Evolutionary conservation across 148 eudicot genomes (phyloP).

Genomic region (Bassia scoparia): DNA sequence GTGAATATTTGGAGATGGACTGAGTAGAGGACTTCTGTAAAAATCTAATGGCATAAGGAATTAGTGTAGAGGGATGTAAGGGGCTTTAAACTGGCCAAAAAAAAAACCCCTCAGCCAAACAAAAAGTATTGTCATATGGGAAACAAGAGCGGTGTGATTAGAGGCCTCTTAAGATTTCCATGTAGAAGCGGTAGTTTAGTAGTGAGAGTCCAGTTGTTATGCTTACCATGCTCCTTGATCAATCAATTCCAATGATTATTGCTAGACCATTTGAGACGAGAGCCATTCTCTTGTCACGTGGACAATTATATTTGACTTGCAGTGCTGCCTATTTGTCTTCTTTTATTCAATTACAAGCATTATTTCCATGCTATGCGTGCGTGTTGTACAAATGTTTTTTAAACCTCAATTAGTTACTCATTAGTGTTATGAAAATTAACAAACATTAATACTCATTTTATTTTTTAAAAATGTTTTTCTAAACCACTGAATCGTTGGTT

Average conservation of each 20-base stretch:
- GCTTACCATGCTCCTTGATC: background rate
- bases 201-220: background rate
- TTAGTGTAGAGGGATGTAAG: no score
- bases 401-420: no score
- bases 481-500: no score
- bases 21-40: no score
- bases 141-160: background rate
- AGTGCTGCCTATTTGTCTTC: background rate
- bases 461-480: no score
- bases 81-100: background rate
- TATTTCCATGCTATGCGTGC: no score
- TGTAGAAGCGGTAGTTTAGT: background rate
- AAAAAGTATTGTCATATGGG: no score
- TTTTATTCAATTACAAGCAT: no score
- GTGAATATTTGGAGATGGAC: no score
- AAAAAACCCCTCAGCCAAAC: background rate
- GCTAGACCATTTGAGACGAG: background rate
- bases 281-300: background rate
- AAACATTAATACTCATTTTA: no score
- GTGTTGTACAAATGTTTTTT: background rate
- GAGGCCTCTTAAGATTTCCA: background rate
- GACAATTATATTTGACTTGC: background rate
- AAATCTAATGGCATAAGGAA: no score
- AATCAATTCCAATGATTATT: background rate
- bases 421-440: no score